A percentile compares a stretch with the other conserved stretches of the same genome.
Evolutionary conservation across 2,329 filamentous ascomycete species (phyloP).

Genomic region (Cladosporium sp.): DNA sequence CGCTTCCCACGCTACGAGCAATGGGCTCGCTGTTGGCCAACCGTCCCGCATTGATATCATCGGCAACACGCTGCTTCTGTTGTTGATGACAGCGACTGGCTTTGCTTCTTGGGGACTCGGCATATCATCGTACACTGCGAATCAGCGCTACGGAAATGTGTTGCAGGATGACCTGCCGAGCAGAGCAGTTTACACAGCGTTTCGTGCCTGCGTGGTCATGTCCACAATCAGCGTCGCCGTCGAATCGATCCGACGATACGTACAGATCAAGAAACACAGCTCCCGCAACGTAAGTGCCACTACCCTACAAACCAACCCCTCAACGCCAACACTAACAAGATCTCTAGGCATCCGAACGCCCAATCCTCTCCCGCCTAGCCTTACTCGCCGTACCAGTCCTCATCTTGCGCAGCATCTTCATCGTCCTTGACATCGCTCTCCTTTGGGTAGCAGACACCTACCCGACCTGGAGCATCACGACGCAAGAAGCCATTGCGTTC

Average conservation of each 20-base stretch:
- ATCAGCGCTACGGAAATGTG: background rate
- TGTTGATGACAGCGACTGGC: slow-evolving; percentile 7
- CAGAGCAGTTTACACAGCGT: slow-evolving; percentile 4
- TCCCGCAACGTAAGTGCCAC: slow-evolving; percentile 4
- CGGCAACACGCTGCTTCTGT: slow-evolving; percentile 10
- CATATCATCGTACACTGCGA: slow-evolving; percentile 9
- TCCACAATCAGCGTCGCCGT: slow-evolving; percentile 15
- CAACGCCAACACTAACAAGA: background rate
- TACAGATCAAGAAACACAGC: slow-evolving; percentile 13
- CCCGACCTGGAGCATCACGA: background rate
- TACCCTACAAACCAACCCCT: background rate
- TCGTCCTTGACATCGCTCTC: slow-evolving; percentile 19
- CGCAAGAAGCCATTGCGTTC: slow-evolving; percentile 10
- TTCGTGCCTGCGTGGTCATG: slow-evolving; percentile 5
- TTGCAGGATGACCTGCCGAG: background rate
- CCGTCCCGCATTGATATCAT: background rate
- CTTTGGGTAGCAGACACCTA: slow-evolving; percentile 4
- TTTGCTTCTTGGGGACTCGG: slow-evolving; percentile 16
- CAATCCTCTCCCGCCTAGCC: slow-evolving; percentile 11
- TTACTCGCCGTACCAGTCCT: slow-evolving; percentile 12
- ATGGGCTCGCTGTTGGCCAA: slow-evolving; percentile 6
- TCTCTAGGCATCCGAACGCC: slow-evolving; percentile 13
- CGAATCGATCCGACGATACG: slow-evolving; percentile 9
- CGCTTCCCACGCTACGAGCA: slow-evolving; percentile 7
- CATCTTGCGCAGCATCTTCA: slow-evolving; percentile 17